phyloP scores from a whole-genome alignment of 306 rosid species.

The Cyamopsis tetragonoloba region DNA sequence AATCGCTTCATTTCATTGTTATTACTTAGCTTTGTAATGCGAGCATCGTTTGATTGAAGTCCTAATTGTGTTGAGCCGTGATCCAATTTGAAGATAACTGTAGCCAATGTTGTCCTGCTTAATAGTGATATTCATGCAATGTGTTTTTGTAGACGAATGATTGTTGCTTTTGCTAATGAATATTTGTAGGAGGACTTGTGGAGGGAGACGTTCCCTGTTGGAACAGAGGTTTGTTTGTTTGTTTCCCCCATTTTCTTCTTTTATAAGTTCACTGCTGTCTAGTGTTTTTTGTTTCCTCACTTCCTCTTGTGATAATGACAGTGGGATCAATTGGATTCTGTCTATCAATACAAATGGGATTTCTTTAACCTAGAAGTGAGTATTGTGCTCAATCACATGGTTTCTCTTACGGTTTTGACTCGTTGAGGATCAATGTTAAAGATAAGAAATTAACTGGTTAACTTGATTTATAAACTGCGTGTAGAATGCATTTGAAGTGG shows the following conservation, averaged over 20 bases:
- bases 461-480: neutral
- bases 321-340: conserved; percentile 50
- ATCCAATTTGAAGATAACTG: neutral
- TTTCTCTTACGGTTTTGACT: no score
- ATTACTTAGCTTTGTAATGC: neutral
- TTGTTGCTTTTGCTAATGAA: neutral
- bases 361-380: conserved; percentile 52
- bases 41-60: no score
- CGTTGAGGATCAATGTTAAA: neutral
- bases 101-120: no score
- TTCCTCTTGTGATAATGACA: neutral
- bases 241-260: neutral
- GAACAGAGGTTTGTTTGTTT: conserved; percentile 39
- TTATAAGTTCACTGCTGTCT: neutral
- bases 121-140: neutral
- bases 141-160: neutral
- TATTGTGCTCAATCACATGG: neutral
- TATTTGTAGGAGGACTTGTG: conserved; percentile 40
- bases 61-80: no score
- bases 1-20: neutral
- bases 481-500: conserved; percentile 70
- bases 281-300: neutral
- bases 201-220: conserved; percentile 41
- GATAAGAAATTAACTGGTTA: neutral
- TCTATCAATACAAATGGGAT: conserved; percentile 42